Conservation (phyloP, 768 basidiomycete genomes). For the Suillus placidus region DNA sequence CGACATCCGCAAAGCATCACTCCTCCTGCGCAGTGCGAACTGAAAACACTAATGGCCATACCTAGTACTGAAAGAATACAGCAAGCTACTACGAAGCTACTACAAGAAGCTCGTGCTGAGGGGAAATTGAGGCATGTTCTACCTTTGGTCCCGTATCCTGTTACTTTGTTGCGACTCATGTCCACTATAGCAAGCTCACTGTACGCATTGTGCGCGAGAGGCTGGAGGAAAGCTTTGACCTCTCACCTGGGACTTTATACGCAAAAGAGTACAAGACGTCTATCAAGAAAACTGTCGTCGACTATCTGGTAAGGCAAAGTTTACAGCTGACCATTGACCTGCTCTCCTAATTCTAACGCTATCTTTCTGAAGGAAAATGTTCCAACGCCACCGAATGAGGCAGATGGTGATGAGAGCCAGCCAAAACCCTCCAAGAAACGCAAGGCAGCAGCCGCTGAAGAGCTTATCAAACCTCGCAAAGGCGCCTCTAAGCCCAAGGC, state of each 20-base stretch:
- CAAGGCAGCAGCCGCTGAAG: constrained; percentile 5
- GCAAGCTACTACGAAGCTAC: constrained; percentile 22
- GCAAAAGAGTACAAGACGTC: constrained; percentile 45
- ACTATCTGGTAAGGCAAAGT: constrained; percentile 16
- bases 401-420: not conserved
- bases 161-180: not conserved
- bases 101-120: constrained; percentile 26
- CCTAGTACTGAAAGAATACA: constrained; percentile 23
- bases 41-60: constrained; percentile 12
- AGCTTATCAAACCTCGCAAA: not conserved
- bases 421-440: constrained; percentile 14
- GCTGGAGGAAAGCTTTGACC: constrained; percentile 48
- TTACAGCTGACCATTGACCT: not conserved
- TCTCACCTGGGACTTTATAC: constrained; percentile 50
- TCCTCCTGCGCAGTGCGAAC: not conserved
- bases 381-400: constrained; percentile 9
- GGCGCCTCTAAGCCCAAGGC: not conserved
- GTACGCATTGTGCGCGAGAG: constrained; percentile 51
- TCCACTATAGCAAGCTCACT: constrained; percentile 38
- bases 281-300: constrained; percentile 40
- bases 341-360: not conserved
- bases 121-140: constrained; percentile 22
- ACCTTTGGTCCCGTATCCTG: not conserved
- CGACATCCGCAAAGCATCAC: not conserved
- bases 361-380: not conserved